Evolutionary conservation across 78 protist species (phyloP).

Genomic region (Dictyostelium firmibasis): DNA sequence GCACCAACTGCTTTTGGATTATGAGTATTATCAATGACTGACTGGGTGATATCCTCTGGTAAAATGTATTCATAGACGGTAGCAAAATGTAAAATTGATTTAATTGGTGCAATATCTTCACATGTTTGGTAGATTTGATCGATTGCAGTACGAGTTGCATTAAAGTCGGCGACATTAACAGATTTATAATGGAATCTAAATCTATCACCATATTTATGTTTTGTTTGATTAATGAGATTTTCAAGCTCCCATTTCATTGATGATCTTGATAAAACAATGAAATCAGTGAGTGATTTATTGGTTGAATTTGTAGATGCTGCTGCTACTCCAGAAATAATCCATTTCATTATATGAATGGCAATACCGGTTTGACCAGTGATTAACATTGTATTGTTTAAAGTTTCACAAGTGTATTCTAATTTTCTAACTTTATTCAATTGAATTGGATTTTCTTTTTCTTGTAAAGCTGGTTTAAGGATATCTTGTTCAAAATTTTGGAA

Average conservation of each 20-base stretch:
- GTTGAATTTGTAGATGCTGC: neutral
- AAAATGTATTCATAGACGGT: slow-evolving; percentile 61
- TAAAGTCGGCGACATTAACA: neutral
- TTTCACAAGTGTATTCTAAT: neutral
- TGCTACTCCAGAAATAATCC: slow-evolving; percentile 31
- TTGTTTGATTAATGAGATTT: slow-evolving; percentile 8
- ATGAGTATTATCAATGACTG: neutral
- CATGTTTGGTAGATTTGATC: neutral
- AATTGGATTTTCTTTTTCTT: neutral
- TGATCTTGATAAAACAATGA: slow-evolving; percentile 41
- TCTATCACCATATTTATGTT: neutral
- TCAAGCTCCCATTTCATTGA: slow-evolving; percentile 57
- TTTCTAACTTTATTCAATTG: neutral
- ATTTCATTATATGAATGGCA: slow-evolving; percentile 34
- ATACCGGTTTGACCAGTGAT: slow-evolving; percentile 81
- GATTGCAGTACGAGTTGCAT: neutral
- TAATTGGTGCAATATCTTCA: slow-evolving; percentile 22
- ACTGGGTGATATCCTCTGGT: neutral
- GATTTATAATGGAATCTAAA: slow-evolving; percentile 21
- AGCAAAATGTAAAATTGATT: slow-evolving; percentile 71
- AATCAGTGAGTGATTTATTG: neutral
- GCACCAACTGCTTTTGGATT: slow-evolving; percentile 85
- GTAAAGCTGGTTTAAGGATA: slow-evolving; percentile 5
- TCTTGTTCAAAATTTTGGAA: slow-evolving; percentile 12
- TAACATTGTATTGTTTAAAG: neutral